Evolutionary conservation across 768 basidiomycete genomes (phyloP).

Genomic region (Termitomyces sp.): DNA sequence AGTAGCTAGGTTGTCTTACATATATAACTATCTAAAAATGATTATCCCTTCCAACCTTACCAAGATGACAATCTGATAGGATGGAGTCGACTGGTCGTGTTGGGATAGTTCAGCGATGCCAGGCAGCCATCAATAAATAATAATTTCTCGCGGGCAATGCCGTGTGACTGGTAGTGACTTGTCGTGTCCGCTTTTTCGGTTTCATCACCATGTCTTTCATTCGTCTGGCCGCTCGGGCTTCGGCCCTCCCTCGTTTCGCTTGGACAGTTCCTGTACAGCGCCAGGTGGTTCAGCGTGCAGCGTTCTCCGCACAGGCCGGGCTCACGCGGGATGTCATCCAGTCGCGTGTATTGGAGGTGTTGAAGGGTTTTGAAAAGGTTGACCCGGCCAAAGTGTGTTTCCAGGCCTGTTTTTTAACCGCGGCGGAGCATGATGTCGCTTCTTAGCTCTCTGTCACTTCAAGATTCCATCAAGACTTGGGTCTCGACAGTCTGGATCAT

Average conservation of each 20-base stretch:
- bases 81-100: too few relatives aligned
- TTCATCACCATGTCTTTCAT: slow-evolving; percentile 45
- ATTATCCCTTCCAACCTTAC: not conserved
- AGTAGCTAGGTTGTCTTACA: not conserved
- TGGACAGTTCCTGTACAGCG: slow-evolving; percentile 28
- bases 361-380: slow-evolving; percentile 89
- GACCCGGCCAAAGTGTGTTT: slow-evolving; percentile 58
- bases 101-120: too few relatives aligned
- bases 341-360: slow-evolving; percentile 70
- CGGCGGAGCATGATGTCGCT: not conserved
- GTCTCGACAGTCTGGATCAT: slow-evolving; percentile 92
- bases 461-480: slow-evolving; percentile 77
- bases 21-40: not conserved
- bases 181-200: not conserved
- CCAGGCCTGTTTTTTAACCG: not conserved
- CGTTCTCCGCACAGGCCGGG: slow-evolving; percentile 62
- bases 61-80: too few relatives aligned
- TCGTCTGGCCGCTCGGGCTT: slow-evolving; percentile 42
- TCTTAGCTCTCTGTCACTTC: slow-evolving; percentile 20
- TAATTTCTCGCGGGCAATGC: slow-evolving; percentile 6
- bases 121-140: not conserved
- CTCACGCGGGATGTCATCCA: slow-evolving; percentile 67
- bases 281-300: slow-evolving; percentile 36
- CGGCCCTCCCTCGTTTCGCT: slow-evolving; percentile 35
- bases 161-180: not conserved